Percentiles rank a stretch among this genome's conserved stretches.
phyloP scores from a whole-genome alignment of 1,284 basidiomycete genomes.

The Sphagnurus paluster region DNA sequence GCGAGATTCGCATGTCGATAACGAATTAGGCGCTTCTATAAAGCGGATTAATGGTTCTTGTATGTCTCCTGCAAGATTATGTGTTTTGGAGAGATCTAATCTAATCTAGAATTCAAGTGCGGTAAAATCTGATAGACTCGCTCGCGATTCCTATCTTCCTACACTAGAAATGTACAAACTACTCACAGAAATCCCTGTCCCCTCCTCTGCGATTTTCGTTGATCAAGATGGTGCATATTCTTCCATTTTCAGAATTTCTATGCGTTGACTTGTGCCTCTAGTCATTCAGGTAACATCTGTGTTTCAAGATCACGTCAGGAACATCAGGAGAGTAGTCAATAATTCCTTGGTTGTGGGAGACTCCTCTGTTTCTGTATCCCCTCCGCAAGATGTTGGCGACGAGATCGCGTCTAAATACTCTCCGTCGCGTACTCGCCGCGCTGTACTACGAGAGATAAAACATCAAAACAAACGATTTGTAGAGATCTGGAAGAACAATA shows the following conservation, averaged over 20 bases:
- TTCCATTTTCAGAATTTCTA: background rate
- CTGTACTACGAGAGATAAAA: conserved; percentile 46
- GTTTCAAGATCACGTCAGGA: conserved; percentile 20
- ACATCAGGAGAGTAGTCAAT: conserved; percentile 16
- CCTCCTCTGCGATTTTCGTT: conserved; percentile 34
- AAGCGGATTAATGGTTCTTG: conserved; percentile 25
- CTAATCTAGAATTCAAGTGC: no score
- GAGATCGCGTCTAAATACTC: conserved; percentile 45
- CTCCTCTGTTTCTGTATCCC: conserved; percentile 5
- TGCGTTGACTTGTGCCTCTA: background rate
- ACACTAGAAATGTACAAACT: conserved; percentile 32
- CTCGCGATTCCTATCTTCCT: no score
- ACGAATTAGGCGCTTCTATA: background rate
- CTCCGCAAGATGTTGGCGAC: conserved; percentile 41
- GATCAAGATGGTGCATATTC: background rate
- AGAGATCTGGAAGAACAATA: conserved; percentile 57
- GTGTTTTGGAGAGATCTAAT: no score
- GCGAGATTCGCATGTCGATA: background rate
- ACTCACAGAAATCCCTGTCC: conserved; percentile 45
- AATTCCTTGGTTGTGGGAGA: conserved; percentile 16
- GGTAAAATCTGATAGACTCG: no score
- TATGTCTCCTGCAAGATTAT: conserved; percentile 27
- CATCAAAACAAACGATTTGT: conserved; percentile 42
- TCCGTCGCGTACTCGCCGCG: conserved; percentile 42
- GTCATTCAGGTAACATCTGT: conserved; percentile 15